Base-by-base conservation (phyloP, 169 alveolate species). In the Plasmodium ovale region DNA sequence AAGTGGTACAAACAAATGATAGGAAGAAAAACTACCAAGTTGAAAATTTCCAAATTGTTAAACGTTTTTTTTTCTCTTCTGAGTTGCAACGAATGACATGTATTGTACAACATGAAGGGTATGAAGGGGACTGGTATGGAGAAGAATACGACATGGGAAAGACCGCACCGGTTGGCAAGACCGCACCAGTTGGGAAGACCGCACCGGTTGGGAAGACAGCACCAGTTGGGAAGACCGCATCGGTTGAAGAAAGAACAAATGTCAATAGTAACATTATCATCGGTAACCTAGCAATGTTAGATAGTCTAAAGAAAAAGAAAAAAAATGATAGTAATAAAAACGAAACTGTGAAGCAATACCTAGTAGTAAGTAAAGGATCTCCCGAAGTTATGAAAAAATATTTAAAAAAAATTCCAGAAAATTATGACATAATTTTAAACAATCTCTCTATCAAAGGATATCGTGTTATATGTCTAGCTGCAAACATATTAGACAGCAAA, bases 331-430 rank as follows among this genome's bases (percentile, higher is more conserved):
- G 92, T 9, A 87, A 14, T 33, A 87, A 33, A 5, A 27, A 37
- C 31, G 87, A 72, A 67, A 3, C 35, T 14, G 29, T 44, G 49
- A 56, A 69, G 51, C 87, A 65, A 35, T 77, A 71, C 42, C 69
- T 87, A 92, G 95, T 97, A 31, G 90, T 98, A 59, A 93, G 97
- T 44, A 98, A 98, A 92, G 99, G 99, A 14, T 98, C 99, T 19
- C 99, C 99, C 19, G 99, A 98, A 93, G 93, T 92, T 44, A 70
- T 98, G 65, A 92, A 96, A 79, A 58, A 87, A 16, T 93, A 97
- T 71, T 92, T 97, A 27, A 93, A 87, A 35, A 95, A 95, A 54
- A 94, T 96, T 4, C 99, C 99, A 2, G 90, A 88, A 21, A 87
- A 94, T 79, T 98, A 96, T 92, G 98, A 96, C 72, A 87, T 85